phyloP scores from a whole-genome alignment of 805 yeast species.

The Lipomyces chichibuensis region DNA sequence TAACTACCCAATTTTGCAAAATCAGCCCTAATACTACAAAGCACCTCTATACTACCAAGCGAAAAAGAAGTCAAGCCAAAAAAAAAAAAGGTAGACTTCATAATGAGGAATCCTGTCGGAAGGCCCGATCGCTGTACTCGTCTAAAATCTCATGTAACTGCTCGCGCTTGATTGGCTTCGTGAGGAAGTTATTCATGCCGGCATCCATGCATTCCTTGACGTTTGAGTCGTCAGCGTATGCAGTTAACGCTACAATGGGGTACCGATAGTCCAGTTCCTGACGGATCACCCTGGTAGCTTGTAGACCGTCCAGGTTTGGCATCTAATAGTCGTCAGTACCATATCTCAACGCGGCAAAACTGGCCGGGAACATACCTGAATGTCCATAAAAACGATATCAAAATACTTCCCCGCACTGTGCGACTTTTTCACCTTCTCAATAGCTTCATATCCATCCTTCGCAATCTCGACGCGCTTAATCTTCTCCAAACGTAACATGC shows the following conservation, averaged over 20 bases:
- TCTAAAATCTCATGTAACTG: conserved; percentile 51
- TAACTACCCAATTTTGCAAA: neutral
- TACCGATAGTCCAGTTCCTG: conserved; percentile 58
- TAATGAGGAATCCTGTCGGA: neutral
- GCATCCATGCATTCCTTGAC: conserved; percentile 79
- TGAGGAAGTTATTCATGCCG: conserved; percentile 92
- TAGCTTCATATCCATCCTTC: conserved; percentile 88
- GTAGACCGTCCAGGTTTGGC: conserved; percentile 90
- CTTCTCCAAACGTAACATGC: conserved; percentile 89
- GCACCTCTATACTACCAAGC: neutral
- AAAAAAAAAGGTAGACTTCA: neutral
- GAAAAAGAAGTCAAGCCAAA: neutral
- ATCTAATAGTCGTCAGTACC: conserved; percentile 46
- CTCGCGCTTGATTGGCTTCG: conserved; percentile 82
- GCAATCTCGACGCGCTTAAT: conserved; percentile 72
- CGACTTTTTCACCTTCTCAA: conserved; percentile 61
- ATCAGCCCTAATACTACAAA: neutral
- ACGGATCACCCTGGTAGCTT: conserved; percentile 77
- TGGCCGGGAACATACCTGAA: conserved; percentile 51
- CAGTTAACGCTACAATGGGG: conserved; percentile 93
- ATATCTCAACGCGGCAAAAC: neutral
- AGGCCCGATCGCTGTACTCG: conserved; percentile 13
- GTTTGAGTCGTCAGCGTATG: conserved; percentile 91
- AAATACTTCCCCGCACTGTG: conserved; percentile 44
- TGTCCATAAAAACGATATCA: conserved; percentile 91